phyloP scores from a whole-genome alignment of 257 asterid species.

The Solanum bukasovii region DNA sequence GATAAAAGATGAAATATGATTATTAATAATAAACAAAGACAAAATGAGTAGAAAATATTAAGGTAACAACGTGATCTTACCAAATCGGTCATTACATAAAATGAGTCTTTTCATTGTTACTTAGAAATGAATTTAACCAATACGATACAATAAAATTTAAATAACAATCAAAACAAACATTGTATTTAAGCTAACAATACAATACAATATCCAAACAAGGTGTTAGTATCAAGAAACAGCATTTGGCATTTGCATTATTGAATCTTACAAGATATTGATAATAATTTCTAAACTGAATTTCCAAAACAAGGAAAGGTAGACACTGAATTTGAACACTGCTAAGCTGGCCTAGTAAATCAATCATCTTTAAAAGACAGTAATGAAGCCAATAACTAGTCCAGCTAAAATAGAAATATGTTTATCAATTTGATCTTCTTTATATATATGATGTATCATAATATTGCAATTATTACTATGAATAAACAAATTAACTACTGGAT shows the following conservation, averaged over 20 bases:
- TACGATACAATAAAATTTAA: too few species aligned
- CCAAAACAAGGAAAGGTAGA: background rate
- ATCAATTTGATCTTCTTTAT: background rate
- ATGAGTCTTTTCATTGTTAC: too few species aligned
- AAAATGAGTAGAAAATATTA: too few species aligned
- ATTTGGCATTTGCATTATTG: background rate
- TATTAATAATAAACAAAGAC: too few species aligned
- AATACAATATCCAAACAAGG: too few species aligned
- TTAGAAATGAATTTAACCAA: too few species aligned
- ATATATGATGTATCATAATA: background rate
- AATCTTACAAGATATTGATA: background rate
- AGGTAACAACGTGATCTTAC: fast-evolving
- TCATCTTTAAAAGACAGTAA: background rate
- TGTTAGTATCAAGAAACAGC: background rate
- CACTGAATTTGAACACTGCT: background rate
- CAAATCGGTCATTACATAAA: too few species aligned
- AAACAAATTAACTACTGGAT: background rate
- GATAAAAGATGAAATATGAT: too few species aligned
- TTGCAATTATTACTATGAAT: background rate
- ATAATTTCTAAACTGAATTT: background rate
- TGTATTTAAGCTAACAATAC: too few species aligned
- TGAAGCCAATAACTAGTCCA: background rate
- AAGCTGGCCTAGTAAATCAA: background rate
- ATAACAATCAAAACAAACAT: too few species aligned
- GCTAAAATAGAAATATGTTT: background rate